Percentiles rank a stretch among this genome's conserved stretches.
phyloP scores from a whole-genome alignment of 1,284 basidiomycete species.

The Papiliotrema flavescens region DNA sequence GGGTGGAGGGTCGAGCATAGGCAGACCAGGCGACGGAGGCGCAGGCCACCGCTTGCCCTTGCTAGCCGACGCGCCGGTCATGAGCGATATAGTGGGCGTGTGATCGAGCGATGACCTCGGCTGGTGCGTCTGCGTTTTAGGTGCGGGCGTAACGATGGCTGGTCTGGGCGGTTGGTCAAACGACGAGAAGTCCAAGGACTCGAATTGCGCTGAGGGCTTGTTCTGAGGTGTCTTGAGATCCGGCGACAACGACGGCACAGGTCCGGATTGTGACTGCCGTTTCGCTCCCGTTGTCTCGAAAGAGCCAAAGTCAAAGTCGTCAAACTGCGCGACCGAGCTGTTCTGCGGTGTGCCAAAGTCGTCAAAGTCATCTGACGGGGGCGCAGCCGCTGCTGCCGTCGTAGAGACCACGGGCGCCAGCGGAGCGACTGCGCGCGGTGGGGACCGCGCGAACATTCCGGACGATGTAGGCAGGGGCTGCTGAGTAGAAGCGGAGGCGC shows the following conservation, averaged over 20 bases:
- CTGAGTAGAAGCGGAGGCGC: background rate
- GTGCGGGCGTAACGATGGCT: too few species aligned
- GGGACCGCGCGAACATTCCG: background rate
- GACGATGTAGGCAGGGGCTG: background rate
- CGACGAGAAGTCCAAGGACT: background rate
- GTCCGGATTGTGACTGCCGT: background rate
- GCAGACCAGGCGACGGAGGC: slow-evolving; percentile 28
- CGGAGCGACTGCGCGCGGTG: background rate
- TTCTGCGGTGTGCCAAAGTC: slow-evolving; percentile 11
- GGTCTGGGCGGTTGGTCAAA: background rate
- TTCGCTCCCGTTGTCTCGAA: background rate
- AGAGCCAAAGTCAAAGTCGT: background rate
- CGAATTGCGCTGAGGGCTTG: background rate
- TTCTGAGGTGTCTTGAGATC: background rate
- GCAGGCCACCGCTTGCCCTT: slow-evolving; percentile 37
- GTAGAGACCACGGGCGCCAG: background rate
- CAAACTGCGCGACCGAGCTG: slow-evolving; percentile 1
- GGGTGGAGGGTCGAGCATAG: slow-evolving; percentile 27
- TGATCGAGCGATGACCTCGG: slow-evolving; percentile 21
- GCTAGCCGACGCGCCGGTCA: slow-evolving; percentile 18
- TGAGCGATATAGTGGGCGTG: slow-evolving; percentile 22
- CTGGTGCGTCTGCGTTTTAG: background rate
- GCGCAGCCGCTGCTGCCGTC: background rate
- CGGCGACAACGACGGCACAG: background rate
- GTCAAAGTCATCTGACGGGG: slow-evolving; percentile 10